Conservation (phyloP, 345 rosid genomes). For the sweet orange (Citrus sinensis) region DVS_A1.0 CM039162.1:1396501-1397000, state of each 20-base stretch:
- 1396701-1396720: constrained; percentile 6
- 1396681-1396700: constrained; percentile 3
- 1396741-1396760: background rate
- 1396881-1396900: background rate
- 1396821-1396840: constrained; percentile 12
- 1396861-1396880: background rate
- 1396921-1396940: background rate
- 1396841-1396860: background rate
- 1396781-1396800: background rate
- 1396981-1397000: no score
- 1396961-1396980: background rate
- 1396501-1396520: no score
- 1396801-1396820: constrained; percentile 15
- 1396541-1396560: no score
- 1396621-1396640: no score
- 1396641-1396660: no score
- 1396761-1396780: background rate
- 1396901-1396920: background rate
- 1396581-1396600: no score
- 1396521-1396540: background rate
- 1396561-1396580: no score
- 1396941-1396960: background rate
- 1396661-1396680: background rate
- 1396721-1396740: background rate
- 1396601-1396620: no score